These are phyloP conservation scores for Begonia peltatifolia DNA, from an alignment of 306 rosid species.

Conservation along the genomic window DNA sequence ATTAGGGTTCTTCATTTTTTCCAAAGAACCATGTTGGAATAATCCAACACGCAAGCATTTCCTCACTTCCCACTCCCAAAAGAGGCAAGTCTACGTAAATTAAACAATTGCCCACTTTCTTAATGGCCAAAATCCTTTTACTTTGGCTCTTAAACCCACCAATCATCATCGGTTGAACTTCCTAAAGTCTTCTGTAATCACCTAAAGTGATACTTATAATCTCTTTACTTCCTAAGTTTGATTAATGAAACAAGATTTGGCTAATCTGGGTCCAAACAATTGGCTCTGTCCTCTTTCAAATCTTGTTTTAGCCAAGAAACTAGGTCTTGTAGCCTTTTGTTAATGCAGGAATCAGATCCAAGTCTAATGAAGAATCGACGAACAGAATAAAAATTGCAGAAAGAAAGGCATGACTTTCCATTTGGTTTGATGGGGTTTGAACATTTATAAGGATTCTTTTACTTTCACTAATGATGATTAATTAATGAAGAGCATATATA, in stretches of 20 bases:
- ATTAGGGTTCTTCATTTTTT: not conserved
- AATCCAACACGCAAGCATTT: constrained; percentile 13
- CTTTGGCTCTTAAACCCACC: constrained; percentile 17
- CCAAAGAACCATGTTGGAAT: constrained; percentile 11
- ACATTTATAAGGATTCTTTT: constrained; percentile 26
- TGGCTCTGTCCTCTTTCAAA: no score
- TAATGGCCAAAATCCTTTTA: constrained; percentile 18
- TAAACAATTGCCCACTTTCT: constrained; percentile 16
- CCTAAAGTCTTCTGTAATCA: no score
- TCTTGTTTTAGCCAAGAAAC: no score
- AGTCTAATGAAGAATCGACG: not conserved
- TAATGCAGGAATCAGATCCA: constrained; percentile 9
- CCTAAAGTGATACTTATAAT: no score
- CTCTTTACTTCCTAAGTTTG: no score
- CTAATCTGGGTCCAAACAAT: no score
- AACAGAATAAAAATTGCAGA: not conserved
- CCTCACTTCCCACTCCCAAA: constrained; percentile 22
- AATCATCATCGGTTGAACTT: constrained; percentile 9
- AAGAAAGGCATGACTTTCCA: constrained; percentile 26
- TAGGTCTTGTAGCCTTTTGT: not conserved
- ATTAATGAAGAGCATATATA: constrained; percentile 7
- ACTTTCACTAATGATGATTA: constrained; percentile 10
- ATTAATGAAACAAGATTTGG: no score
- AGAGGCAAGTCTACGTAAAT: constrained; percentile 21
- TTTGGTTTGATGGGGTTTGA: constrained; percentile 11